phyloP scores from a whole-genome alignment of 306 rosid genomes.

The Acacia crassicarpa region DNA sequence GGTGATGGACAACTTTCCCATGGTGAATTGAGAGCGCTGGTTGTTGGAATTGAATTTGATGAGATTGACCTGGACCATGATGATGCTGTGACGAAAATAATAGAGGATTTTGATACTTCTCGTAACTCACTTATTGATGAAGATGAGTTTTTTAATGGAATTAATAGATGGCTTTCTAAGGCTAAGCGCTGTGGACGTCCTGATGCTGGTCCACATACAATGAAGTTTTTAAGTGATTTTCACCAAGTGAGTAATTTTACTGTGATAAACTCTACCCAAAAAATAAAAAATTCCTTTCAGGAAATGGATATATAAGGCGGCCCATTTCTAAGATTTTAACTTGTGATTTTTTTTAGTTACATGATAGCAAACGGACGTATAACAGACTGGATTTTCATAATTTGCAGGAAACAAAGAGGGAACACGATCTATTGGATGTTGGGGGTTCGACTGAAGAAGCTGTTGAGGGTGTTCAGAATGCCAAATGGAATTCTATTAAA shows the following conservation, averaged over 20 bases:
- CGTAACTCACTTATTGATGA: constrained; percentile 36
- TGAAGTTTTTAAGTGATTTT: constrained; percentile 47
- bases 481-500: constrained; percentile 45
- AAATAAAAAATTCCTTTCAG: constrained; percentile 43
- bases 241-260: constrained; percentile 50
- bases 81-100: constrained; percentile 59
- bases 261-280: background rate
- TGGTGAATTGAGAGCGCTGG: constrained; percentile 67
- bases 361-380: background rate
- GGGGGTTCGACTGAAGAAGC: constrained; percentile 51
- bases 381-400: constrained; percentile 22
- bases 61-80: constrained; percentile 63
- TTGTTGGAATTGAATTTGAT: constrained; percentile 72
- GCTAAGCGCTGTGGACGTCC: constrained; percentile 37
- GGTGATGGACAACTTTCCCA: constrained; percentile 50
- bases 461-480: constrained; percentile 40
- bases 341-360: too few relatives aligned
- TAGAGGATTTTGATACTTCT: constrained; percentile 70
- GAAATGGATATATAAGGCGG: background rate
- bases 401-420: constrained; percentile 70
- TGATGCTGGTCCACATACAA: constrained; percentile 52
- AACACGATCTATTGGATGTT: constrained; percentile 64
- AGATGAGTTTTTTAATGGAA: constrained; percentile 58
- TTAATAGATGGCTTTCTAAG: constrained; percentile 61
- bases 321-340: too few relatives aligned